A percentile compares a stretch with the other conserved stretches of the same genome.
Conservation (phyloP, 148 eudicot genomes). For the Camellia japonica region DNA sequence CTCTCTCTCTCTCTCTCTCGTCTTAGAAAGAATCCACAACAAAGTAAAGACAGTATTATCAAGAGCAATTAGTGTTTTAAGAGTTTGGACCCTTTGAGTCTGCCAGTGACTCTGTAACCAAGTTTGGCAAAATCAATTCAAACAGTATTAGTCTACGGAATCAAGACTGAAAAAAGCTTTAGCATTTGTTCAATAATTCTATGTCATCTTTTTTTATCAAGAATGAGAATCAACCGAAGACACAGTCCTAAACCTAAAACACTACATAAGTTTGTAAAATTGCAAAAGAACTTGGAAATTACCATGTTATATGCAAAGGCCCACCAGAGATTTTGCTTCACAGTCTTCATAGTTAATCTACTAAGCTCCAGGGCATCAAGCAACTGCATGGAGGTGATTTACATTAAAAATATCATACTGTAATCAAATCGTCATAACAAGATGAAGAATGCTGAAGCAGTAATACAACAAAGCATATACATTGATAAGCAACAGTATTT, state of each 20-base stretch:
- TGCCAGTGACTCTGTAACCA: background rate
- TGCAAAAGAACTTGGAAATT: conserved; percentile 13
- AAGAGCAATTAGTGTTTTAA: background rate
- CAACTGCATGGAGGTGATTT: conserved; percentile 41
- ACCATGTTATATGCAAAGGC: conserved; percentile 91
- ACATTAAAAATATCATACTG: background rate
- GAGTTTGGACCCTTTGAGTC: background rate
- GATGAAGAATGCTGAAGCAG: background rate
- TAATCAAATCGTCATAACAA: background rate
- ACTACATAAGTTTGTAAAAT: background rate
- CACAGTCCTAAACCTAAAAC: background rate
- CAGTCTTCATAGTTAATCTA: conserved; percentile 86
- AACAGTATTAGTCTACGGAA: background rate
- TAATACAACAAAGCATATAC: background rate
- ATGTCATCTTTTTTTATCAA: background rate
- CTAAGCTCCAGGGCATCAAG: conserved; percentile 96
- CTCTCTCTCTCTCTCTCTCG: background rate
- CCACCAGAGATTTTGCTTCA: conserved; percentile 99
- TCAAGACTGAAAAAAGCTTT: background rate
- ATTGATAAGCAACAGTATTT: conserved; percentile 1
- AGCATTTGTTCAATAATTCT: background rate
- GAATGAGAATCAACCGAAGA: background rate
- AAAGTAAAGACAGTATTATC: background rate
- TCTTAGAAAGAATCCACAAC: background rate
- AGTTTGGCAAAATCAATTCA: background rate